Conservation (phyloP, 352 stramenopile genomes). For the Pythium dissotocum region DNA sequence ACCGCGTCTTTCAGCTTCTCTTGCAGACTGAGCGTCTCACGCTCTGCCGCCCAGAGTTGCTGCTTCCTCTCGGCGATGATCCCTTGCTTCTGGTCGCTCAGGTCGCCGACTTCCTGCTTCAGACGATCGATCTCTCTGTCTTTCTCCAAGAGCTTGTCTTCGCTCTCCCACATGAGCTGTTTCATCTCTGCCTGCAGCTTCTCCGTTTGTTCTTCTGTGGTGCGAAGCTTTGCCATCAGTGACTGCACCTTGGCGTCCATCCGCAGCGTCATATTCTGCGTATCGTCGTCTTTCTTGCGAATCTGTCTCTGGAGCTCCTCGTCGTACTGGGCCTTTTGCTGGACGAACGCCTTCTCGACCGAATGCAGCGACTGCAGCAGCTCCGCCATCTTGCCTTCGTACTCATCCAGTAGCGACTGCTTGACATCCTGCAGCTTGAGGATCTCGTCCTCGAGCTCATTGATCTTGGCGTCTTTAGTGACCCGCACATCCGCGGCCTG, state of each 20-base stretch:
- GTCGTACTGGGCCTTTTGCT: slow-evolving; percentile 82
- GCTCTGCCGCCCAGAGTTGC: slow-evolving; percentile 50
- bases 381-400: slow-evolving; percentile 86
- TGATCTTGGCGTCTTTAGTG: slow-evolving; percentile 61
- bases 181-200: slow-evolving; percentile 56
- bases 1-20: slow-evolving; percentile 52
- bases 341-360: slow-evolving; percentile 81
- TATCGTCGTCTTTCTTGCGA: slow-evolving; percentile 43
- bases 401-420: slow-evolving; percentile 79
- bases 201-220: slow-evolving; percentile 54
- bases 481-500: slow-evolving; percentile 60
- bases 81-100: slow-evolving; percentile 52
- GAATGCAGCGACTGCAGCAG: slow-evolving; percentile 76
- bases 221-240: slow-evolving; percentile 45
- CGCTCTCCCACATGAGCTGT: slow-evolving; percentile 57
- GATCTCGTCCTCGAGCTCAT: slow-evolving; percentile 62
- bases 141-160: slow-evolving; percentile 63
- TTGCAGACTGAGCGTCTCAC: slow-evolving; percentile 42
- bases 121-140: slow-evolving; percentile 55
- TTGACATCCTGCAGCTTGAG: slow-evolving; percentile 66
- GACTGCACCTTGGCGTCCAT: slow-evolving; percentile 48
- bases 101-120: slow-evolving; percentile 51
- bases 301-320: slow-evolving; percentile 55
- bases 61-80: slow-evolving; percentile 49
- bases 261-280: slow-evolving; percentile 18